Percentiles rank a stretch among this genome's conserved stretches.
Evolutionary conservation across 2,329 filamentous ascomycete genomes (phyloP).

Genomic region (Aspergillus oerlinghausenensis): DNA sequence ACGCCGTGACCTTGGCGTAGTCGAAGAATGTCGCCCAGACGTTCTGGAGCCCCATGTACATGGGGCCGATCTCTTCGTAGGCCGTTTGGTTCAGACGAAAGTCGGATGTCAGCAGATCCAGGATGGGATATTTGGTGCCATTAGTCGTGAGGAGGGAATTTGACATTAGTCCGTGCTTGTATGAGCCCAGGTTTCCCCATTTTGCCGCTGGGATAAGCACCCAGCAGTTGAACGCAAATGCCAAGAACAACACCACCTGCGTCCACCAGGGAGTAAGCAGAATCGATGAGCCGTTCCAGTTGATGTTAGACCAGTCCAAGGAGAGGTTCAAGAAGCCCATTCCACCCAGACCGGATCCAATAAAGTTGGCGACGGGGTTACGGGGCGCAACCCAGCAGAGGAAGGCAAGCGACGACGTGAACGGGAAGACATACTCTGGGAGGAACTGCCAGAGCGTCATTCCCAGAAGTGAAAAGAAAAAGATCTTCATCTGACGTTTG

Average conservation of each 20-base stretch:
- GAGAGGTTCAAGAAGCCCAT: conserved; percentile 59
- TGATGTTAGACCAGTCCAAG: conserved; percentile 59
- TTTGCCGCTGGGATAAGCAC: conserved; percentile 56
- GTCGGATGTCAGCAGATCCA: conserved; percentile 39
- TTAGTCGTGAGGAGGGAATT: conserved; percentile 52
- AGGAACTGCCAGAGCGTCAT: conserved; percentile 60
- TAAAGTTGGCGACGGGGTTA: conserved; percentile 56
- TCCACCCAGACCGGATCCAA: conserved; percentile 57
- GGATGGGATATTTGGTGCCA: conserved; percentile 44
- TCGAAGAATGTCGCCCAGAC: conserved; percentile 59
- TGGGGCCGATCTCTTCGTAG: conserved; percentile 46
- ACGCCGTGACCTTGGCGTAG: conserved; percentile 56
- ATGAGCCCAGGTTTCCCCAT: conserved; percentile 52
- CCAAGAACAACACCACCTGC: conserved; percentile 54
- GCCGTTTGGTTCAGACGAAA: conserved; percentile 48
- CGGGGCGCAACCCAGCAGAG: conserved; percentile 60
- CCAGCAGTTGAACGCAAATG: conserved; percentile 56
- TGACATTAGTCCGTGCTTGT: conserved; percentile 54
- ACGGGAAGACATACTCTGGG: conserved; percentile 57
- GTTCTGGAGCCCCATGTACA: conserved; percentile 56
- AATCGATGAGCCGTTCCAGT: conserved; percentile 46
- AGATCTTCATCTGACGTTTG: conserved; percentile 53
- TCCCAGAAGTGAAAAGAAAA: conserved; percentile 51
- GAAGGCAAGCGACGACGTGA: conserved; percentile 57
- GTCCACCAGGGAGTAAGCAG: conserved; percentile 56